Conservation (phyloP, 225 moss, liverwort and hornwort genomes). For the Lunularia cruciata region DNA sequence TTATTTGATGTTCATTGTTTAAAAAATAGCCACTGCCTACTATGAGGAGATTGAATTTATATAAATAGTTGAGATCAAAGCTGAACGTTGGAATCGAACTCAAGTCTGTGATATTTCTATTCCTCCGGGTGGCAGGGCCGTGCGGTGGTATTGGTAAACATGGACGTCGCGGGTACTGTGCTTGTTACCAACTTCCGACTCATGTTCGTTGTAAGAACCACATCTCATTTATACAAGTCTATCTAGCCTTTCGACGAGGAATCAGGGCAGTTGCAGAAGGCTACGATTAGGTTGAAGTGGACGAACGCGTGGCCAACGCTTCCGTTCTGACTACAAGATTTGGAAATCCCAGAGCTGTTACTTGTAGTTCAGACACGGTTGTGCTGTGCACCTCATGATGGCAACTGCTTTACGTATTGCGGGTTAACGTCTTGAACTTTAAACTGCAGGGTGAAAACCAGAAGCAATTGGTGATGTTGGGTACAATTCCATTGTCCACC, state of each 20-base stretch:
- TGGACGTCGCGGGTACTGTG: constrained; percentile 76
- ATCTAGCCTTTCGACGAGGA: not conserved
- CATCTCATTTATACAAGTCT: not conserved
- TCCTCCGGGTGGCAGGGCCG: constrained; percentile 64
- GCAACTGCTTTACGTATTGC: constrained; percentile 20
- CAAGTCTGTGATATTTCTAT: too few relatives aligned
- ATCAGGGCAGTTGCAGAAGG: not conserved
- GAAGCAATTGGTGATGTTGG: constrained; percentile 70
- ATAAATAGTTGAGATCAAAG: too few relatives aligned
- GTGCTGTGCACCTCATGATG: not conserved
- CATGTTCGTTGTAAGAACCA: constrained; percentile 71
- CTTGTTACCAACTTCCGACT: constrained; percentile 91
- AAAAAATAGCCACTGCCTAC: too few relatives aligned
- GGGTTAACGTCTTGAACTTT: not conserved
- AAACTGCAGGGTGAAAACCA: constrained; percentile 63
- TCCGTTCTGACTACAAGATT: too few relatives aligned
- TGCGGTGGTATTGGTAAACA: constrained; percentile 83
- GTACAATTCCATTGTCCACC: constrained; percentile 81
- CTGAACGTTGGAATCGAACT: too few relatives aligned
- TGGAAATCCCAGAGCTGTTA: too few relatives aligned
- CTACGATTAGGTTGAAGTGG: not conserved
- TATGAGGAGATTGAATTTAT: too few relatives aligned
- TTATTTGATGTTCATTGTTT: too few relatives aligned
- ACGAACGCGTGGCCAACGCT: not conserved
- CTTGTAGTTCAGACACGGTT: constrained; percentile 7